These are phyloP conservation scores for Aspergillus candidus DNA, from an alignment of 2,329 filamentous ascomycete genomes.

Conservation along the genomic window DNA sequence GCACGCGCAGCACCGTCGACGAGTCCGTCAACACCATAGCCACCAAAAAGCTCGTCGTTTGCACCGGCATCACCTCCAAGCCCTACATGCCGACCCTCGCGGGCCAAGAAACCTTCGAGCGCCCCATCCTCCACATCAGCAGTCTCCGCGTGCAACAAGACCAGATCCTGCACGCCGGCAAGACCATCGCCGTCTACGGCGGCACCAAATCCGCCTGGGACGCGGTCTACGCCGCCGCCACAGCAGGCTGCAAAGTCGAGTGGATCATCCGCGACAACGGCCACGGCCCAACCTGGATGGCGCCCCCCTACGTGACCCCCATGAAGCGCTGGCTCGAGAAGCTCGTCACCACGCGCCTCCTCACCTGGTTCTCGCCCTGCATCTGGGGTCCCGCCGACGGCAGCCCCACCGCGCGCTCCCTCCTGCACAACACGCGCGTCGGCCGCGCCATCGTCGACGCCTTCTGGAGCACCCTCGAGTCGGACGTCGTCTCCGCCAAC, in stretches of 20 bases:
- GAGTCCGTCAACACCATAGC: conserved; percentile 14
- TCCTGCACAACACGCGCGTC: conserved; percentile 44
- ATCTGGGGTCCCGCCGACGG: conserved; percentile 63
- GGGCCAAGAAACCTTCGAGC: conserved; percentile 46
- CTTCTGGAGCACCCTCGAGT: too few relatives aligned
- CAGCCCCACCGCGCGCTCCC: conserved; percentile 39
- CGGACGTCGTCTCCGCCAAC: too few relatives aligned
- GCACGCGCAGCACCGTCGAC: conserved; percentile 15
- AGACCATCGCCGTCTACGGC: conserved; percentile 48
- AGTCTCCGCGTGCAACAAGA: conserved; percentile 43
- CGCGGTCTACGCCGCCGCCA: conserved; percentile 53
- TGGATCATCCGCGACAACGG: conserved; percentile 38
- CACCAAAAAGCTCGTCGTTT: conserved; percentile 52
- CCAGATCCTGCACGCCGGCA: conserved; percentile 27
- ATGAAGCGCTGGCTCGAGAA: conserved; percentile 64
- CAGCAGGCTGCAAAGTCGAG: conserved; percentile 45
- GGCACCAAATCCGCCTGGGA: conserved; percentile 60
- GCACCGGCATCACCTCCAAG: conserved; percentile 56
- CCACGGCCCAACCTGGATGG: conserved; percentile 39
- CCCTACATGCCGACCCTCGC: conserved; percentile 50
- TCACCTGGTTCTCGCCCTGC: conserved; percentile 71
- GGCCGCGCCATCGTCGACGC: too few relatives aligned
- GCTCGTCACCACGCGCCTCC: conserved; percentile 58
- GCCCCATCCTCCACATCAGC: conserved; percentile 53
- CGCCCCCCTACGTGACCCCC: conserved; percentile 55